Percentiles rank a stretch among this genome's conserved stretches.
phyloP scores from a whole-genome alignment of 345 rosid genomes.

The Jatropha curcas region DNA sequence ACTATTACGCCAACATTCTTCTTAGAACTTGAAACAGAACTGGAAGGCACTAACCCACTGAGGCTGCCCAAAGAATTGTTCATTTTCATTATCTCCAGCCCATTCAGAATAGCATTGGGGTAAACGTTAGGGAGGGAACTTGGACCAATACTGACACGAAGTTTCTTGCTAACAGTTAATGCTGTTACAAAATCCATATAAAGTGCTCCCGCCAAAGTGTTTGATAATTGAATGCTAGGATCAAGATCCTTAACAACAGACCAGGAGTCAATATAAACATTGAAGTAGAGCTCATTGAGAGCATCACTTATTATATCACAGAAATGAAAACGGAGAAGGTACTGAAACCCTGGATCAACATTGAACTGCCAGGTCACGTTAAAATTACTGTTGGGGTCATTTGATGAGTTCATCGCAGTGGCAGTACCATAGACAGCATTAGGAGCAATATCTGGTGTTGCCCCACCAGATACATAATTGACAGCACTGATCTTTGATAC shows the following conservation, averaged over 20 bases:
- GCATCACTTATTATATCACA: slow-evolving; percentile 64
- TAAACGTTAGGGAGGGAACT: background rate
- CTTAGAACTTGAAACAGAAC: slow-evolving; percentile 26
- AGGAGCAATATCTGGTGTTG: slow-evolving; percentile 65
- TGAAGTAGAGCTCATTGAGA: slow-evolving; percentile 66
- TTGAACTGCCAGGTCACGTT: slow-evolving; percentile 80
- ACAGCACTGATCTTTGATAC: slow-evolving; percentile 52
- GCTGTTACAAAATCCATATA: slow-evolving; percentile 54
- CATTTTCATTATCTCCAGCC: slow-evolving; percentile 41
- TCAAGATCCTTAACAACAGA: slow-evolving; percentile 47
- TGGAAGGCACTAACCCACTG: slow-evolving; percentile 9
- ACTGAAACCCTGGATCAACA: slow-evolving; percentile 64
- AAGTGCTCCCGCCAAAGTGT: slow-evolving; percentile 50
- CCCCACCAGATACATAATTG: slow-evolving; percentile 41
- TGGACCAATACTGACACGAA: slow-evolving; percentile 52
- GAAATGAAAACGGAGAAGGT: slow-evolving; percentile 80
- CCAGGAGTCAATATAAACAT: slow-evolving; percentile 63
- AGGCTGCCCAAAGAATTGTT: slow-evolving; percentile 38
- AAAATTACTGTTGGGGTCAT: slow-evolving; percentile 53
- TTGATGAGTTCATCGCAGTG: slow-evolving; percentile 51
- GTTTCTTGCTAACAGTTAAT: slow-evolving; percentile 26
- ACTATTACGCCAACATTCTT: slow-evolving; percentile 27
- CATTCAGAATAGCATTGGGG: slow-evolving; percentile 37
- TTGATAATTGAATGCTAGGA: slow-evolving; percentile 30
- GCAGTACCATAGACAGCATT: slow-evolving; percentile 69